A percentile compares a stretch with the other conserved stretches of the same genome.
These are phyloP conservation scores for Neocatenulostroma microsporum DNA, from an alignment of 2,329 filamentous ascomycete species.

Conservation along the genomic window DNA sequence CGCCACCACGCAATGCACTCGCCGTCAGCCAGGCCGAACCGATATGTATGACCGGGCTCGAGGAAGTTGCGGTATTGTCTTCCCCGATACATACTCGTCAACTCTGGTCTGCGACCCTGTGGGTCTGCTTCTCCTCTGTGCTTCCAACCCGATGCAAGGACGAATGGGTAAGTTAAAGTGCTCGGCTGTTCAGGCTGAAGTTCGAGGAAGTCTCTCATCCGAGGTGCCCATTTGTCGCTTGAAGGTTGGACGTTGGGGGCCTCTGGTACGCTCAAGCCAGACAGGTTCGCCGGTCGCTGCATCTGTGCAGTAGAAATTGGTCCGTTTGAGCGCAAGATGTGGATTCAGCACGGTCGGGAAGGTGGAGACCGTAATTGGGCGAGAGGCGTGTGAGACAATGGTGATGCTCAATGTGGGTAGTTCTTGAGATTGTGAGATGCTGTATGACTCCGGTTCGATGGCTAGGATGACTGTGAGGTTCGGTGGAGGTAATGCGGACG, in stretches of 20 bases:
- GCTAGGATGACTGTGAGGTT: too few species aligned
- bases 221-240: background rate
- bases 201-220: background rate
- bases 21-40: constrained; percentile 1
- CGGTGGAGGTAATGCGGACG: too few species aligned
- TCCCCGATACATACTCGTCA: too few species aligned
- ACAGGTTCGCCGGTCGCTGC: constrained; percentile 2
- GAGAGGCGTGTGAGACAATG: background rate
- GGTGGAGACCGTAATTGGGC: constrained; percentile 14
- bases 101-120: too few species aligned
- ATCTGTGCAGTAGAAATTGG: constrained; percentile 10
- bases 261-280: constrained; percentile 2
- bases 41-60: constrained; percentile 1
- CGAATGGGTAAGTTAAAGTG: background rate
- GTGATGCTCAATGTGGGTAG: background rate
- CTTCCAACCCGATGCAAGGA: background rate
- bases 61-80: background rate
- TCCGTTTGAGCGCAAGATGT: constrained; percentile 4
- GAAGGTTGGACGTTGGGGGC: background rate
- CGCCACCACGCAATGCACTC: constrained; percentile 3
- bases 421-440: too few species aligned
- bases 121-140: too few species aligned
- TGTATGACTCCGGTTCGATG: too few species aligned
- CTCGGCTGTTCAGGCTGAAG: background rate
- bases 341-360: constrained; percentile 9